Evolutionary conservation across 192 early-diverging fungal species (phyloP).

Genomic region (Podila verticillata): DNA sequence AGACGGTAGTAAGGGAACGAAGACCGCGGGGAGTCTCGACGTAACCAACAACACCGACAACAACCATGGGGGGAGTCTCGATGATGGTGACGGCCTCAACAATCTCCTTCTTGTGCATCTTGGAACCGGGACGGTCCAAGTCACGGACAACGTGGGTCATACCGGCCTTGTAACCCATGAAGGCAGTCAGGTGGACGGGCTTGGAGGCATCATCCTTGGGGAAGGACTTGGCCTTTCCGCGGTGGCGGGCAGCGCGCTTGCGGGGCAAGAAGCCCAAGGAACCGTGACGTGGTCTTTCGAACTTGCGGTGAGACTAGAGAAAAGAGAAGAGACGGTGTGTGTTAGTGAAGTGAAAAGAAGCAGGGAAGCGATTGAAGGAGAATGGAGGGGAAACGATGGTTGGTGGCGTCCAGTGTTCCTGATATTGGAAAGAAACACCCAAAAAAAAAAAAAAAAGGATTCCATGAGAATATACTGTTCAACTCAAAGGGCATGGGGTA

Average conservation of each 20-base stretch:
- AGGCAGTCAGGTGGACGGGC: constrained; percentile 98
- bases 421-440: too few relatives aligned
- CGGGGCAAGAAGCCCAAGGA: constrained; percentile 80
- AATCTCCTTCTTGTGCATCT: constrained; percentile 99
- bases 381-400: not conserved
- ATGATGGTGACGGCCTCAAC: constrained; percentile 99
- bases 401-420: too few relatives aligned
- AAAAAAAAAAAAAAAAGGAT: too few relatives aligned
- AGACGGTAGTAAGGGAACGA: constrained; percentile 98
- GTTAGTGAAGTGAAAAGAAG: not conserved
- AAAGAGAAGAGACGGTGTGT: not conserved
- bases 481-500: too few relatives aligned
- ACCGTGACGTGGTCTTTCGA: constrained; percentile 97
- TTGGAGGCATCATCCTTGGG: constrained; percentile 96
- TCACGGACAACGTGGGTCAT: constrained; percentile 99
- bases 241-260: constrained; percentile 92
- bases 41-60: constrained; percentile 99
- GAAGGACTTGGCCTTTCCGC: constrained; percentile 98
- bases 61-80: constrained; percentile 96
- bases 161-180: constrained; percentile 99
- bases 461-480: too few relatives aligned
- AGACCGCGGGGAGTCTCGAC: constrained; percentile 98
- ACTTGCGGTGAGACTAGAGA: constrained; percentile 90
- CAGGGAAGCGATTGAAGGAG: too few relatives aligned
- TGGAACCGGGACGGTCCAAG: constrained; percentile 98